Evolutionary conservation across 2,329 filamentous ascomycete species (phyloP).

Genomic region (Neocatenulostroma microsporum): DNA sequence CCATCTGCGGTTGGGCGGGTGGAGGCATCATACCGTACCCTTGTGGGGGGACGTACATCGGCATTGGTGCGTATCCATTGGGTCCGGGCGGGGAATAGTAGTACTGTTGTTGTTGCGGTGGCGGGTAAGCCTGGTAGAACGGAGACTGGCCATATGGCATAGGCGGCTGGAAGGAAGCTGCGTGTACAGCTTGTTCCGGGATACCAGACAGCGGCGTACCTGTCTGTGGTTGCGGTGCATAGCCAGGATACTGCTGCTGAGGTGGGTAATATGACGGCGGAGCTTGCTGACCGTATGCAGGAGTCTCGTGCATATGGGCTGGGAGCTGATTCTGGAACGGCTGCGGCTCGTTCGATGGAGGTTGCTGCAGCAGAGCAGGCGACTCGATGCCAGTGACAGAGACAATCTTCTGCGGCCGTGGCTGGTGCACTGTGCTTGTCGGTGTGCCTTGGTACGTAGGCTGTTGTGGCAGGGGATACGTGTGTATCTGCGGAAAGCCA

Average conservation of each 20-base stretch:
- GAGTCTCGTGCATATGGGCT: constrained; percentile 54
- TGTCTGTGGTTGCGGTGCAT: constrained; percentile 60
- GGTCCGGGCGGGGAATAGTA: constrained; percentile 59
- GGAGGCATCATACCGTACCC: constrained; percentile 28
- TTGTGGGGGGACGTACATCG: constrained; percentile 25
- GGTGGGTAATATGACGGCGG: constrained; percentile 44
- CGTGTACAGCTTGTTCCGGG: constrained; percentile 84
- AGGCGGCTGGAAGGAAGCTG: constrained; percentile 72
- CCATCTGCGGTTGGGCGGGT: constrained; percentile 6
- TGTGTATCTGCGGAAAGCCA: constrained; percentile 44
- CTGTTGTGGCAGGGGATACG: constrained; percentile 48
- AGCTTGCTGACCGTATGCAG: constrained; percentile 42
- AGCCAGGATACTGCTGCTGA: constrained; percentile 46
- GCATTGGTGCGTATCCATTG: constrained; percentile 19
- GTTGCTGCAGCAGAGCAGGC: constrained; percentile 51
- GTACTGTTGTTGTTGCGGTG: constrained; percentile 35
- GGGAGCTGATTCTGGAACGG: constrained; percentile 96
- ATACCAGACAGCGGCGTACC: constrained; percentile 85
- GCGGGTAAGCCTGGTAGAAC: constrained; percentile 49
- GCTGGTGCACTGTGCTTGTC: constrained; percentile 78
- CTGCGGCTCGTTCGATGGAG: constrained; percentile 51
- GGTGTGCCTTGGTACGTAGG: constrained; percentile 54
- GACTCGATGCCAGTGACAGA: constrained; percentile 90
- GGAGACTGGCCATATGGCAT: constrained; percentile 49
- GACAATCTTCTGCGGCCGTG: constrained; percentile 86